phyloP scores from a whole-genome alignment of 2,329 filamentous ascomycete species.

The Pseudogymnoascus sp. region DNA sequence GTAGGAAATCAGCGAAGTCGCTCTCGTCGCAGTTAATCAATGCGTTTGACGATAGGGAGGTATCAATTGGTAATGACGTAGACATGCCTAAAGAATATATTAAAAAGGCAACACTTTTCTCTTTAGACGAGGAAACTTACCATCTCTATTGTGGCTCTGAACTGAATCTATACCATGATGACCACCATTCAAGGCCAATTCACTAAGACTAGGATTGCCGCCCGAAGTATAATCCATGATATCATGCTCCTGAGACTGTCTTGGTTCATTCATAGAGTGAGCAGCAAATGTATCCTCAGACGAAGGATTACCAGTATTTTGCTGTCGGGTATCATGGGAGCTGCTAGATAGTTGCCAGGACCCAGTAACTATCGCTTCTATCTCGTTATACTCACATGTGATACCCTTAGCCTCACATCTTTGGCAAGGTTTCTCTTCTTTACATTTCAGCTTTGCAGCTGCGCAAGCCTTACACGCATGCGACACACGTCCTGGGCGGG shows the following conservation, averaged over 20 bases:
- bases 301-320: neutral
- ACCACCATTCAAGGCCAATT: neutral
- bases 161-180: neutral
- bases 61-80: neutral
- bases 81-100: neutral
- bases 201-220: neutral
- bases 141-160: neutral
- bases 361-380: neutral
- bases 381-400: slow-evolving; percentile 5
- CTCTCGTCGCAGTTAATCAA: neutral
- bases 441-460: slow-evolving; percentile 11
- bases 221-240: neutral
- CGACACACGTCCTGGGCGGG: slow-evolving; percentile 3
- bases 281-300: neutral
- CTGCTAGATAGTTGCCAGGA: neutral
- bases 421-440: slow-evolving; percentile 11
- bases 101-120: neutral
- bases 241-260: neutral
- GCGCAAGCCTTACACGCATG: slow-evolving; percentile 12
- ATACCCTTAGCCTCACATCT: slow-evolving; percentile 7
- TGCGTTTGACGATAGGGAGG: neutral
- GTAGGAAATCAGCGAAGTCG: slow-evolving; percentile 13
- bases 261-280: neutral
- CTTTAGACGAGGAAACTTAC: neutral
- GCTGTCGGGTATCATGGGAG: neutral